Conservation (phyloP, 768 basidiomycete species). For the Mrakia frigida region DNA sequence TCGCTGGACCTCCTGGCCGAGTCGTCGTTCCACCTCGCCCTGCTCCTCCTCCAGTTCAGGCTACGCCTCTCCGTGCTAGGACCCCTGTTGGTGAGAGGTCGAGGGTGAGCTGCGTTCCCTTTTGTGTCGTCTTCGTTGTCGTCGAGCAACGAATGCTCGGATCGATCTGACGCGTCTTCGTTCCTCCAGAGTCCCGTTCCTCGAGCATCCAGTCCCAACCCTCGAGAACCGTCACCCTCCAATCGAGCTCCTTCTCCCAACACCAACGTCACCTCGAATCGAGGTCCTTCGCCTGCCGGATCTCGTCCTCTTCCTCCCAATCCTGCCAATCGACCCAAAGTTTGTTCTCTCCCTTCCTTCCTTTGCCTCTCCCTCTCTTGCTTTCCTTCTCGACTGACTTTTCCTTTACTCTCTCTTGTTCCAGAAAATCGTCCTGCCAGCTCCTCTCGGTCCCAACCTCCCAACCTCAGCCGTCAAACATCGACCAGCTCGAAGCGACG, state of each 20-base stretch:
- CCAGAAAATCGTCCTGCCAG: background rate
- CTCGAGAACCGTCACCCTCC: background rate
- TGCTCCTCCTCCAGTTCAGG: background rate
- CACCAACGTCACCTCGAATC: background rate
- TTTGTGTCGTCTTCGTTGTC: background rate
- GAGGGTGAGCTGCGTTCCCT: background rate
- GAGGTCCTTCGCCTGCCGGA: background rate
- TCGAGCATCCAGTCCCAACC: background rate
- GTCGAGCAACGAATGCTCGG: background rate
- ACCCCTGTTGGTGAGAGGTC: background rate
- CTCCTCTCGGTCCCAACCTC: slow-evolving; percentile 8
- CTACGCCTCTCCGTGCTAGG: background rate
- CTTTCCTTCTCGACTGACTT: background rate
- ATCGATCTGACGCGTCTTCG: background rate
- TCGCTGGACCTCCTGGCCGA: background rate
- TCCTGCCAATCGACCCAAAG: background rate
- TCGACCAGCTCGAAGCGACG: background rate
- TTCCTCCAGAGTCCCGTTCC: background rate
- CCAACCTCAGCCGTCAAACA: background rate
- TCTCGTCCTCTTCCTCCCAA: background rate
- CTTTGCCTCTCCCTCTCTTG: background rate
- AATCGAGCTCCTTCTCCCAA: background rate
- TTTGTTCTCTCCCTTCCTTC: background rate
- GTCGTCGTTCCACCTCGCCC: background rate
- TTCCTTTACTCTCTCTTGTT: background rate